Conservation (phyloP, 2,329 filamentous ascomycete species). For the Fusarium cyanostomum region DNA sequence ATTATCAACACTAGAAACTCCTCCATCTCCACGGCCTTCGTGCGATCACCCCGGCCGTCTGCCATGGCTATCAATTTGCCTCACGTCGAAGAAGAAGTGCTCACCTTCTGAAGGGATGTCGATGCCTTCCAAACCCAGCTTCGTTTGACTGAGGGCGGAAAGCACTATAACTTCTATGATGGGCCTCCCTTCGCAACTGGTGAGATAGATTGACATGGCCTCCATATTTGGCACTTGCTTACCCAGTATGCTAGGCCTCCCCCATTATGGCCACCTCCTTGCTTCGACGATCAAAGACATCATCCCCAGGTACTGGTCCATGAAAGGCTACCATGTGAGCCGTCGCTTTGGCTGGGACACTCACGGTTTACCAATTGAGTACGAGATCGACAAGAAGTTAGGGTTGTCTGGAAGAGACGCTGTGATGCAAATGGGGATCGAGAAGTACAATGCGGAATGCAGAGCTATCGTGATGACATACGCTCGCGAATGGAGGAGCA, state of each 20-base stretch:
- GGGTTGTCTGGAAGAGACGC: constrained; percentile 83
- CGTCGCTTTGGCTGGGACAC: constrained; percentile 86
- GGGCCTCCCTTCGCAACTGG: constrained; percentile 67
- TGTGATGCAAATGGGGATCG: constrained; percentile 81
- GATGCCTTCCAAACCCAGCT: constrained; percentile 42
- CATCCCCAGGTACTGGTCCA: constrained; percentile 90
- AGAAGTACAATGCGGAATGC: constrained; percentile 86
- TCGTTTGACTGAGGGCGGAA: constrained; percentile 73
- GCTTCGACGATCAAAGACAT: constrained; percentile 93
- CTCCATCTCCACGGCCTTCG: background rate
- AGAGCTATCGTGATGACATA: constrained; percentile 88
- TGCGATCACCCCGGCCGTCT: background rate
- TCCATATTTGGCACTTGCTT: background rate
- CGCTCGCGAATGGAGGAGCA: constrained; percentile 80
- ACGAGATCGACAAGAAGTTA: constrained; percentile 92
- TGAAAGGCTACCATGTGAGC: constrained; percentile 89
- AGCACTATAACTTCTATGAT: constrained; percentile 90
- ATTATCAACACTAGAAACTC: background rate
- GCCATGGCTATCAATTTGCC: constrained; percentile 5
- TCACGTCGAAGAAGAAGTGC: constrained; percentile 4
- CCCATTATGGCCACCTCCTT: constrained; percentile 68
- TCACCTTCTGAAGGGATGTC: constrained; percentile 30
- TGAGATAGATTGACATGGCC: background rate
- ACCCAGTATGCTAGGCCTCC: constrained; percentile 30
- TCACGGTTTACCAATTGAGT: constrained; percentile 60